Base-by-base conservation (phyloP, 768 basidiomycete species). In the Xanthoconium purpureum region DNA sequence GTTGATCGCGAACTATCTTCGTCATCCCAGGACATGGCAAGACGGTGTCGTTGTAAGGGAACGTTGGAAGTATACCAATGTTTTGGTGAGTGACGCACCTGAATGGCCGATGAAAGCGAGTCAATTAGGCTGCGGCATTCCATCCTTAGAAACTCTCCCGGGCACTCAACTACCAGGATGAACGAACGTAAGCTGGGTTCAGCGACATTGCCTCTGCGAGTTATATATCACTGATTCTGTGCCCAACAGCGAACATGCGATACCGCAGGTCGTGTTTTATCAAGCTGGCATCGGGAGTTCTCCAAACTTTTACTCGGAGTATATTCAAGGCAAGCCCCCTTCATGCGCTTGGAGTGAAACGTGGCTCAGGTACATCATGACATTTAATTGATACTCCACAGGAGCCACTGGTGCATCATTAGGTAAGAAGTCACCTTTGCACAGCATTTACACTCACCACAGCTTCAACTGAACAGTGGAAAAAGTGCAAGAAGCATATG, bases 401-500 rank as follows among this genome's bases (percentile, higher is more conserved):
- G 88, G 85, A 17, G 77, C 81, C n/a, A 84, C 82, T 2, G 88
- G 87, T 24, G 77, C 75, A 44, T 78, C 80, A 39, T 70, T 90
- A 60, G 85, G 88, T 86, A 42, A 65, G 36, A 66, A 42, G 35
- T 32, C 33, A 1, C 32, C 20, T 7, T 38, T 40, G 13, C 3
- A 15, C 36, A 18, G 45, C 18, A 48, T 55, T 18, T 20, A 40
- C 40, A 24, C 60, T 62, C n/a, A 35, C n/a, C 24, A 12, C n/a
- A 43, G 15, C 63, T 12, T 29, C 24, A 47, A 14, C 60, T 29
- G 29, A 47, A 14, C 60, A 89, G 87, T 73, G 39, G 84, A 85
- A 55, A 89, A 90, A 64, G 85, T 90, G 3, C 84, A 89, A 71
- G 87, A 89, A 60, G 88, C 84, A 35, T 88, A 89, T 71, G 85